Base-by-base conservation (phyloP, 805 yeast genomes). In the Pichia exigua region DNA sequence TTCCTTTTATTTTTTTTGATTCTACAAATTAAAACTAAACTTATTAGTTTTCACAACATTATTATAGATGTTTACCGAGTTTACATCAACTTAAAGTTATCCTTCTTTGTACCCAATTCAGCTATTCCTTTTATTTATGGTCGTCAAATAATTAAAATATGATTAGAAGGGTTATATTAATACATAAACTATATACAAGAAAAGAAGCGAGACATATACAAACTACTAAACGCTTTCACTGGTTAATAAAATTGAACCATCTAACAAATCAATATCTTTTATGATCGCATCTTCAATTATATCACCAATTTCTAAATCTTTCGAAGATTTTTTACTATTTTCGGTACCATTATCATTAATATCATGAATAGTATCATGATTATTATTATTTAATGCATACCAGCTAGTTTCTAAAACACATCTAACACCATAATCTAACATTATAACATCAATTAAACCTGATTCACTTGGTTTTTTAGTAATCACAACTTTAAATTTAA, bases 121-220 rank as follows among this genome's bases (percentile, higher is more conserved):
- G n/a, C n/a, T n/a, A n/a, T n/a, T n/a, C n/a, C n/a, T n/a, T n/a
- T n/a, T n/a, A n/a, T n/a, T n/a, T n/a, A n/a, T n/a, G n/a, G n/a
- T n/a, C n/a, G n/a, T n/a, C n/a, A n/a, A 26, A 28, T 28, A 9
- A 15, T 13, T 35, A 2, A 35, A n/a, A 35, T 35, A 35, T 35
- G 39, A 17, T 35, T 20, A 35, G n/a, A 20, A 17, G n/a, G 20
- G 6, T 35, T 35, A 20, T 35, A 35, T 35, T 17, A 35, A 35
- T 35, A 35, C 39, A 40, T 40, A 20, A 20, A 79, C 85, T 55
- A 85, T 66, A 58, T 78, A 81, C 26, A 81, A 74, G 58, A 79
- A 81, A 66, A 77, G 15, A 20, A 10, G n/a, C 10, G n/a, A 35
- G 20, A 35, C 20, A n/a, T 71, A 59, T 66, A 20, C 2, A 44